A percentile compares a stretch with the other conserved stretches of the same genome.
Evolutionary conservation across 1,284 basidiomycete species (phyloP).

Genomic region (Cystobasidium sp.): DNA sequence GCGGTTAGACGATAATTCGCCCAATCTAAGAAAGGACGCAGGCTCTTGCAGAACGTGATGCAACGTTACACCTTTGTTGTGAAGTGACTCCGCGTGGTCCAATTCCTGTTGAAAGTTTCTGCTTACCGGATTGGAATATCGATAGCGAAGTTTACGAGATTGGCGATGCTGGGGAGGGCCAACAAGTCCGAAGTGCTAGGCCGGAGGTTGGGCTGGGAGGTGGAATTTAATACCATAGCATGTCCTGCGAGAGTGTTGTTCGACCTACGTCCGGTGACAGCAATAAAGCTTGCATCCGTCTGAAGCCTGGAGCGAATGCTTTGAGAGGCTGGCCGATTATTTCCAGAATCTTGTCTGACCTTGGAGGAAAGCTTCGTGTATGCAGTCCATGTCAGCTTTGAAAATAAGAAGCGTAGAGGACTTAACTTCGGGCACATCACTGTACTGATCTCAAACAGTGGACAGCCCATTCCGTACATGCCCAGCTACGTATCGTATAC

Average conservation of each 20-base stretch:
- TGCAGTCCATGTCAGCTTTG: conserved; percentile 23
- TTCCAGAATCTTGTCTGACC: conserved; percentile 22
- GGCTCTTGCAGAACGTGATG: conserved; percentile 14
- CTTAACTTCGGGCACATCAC: conserved; percentile 15
- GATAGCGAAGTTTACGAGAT: conserved; percentile 20
- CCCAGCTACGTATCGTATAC: conserved; percentile 19
- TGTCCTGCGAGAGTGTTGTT: not conserved
- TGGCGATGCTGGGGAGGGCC: not conserved
- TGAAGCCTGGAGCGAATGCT: conserved; percentile 17
- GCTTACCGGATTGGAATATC: conserved; percentile 15
- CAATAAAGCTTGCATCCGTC: conserved; percentile 12
- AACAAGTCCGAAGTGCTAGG: conserved; percentile 14
- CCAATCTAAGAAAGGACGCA: conserved; percentile 1
- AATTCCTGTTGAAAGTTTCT: conserved; percentile 15
- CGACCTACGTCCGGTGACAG: conserved; percentile 20
- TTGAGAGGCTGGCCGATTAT: conserved; percentile 14
- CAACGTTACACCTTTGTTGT: conserved; percentile 17
- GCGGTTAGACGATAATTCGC: conserved; percentile 17
- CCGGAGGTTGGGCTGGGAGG: not conserved
- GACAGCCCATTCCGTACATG: conserved; percentile 23
- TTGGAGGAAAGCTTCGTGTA: conserved; percentile 17
- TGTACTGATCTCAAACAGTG: conserved; percentile 23
- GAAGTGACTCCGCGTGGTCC: conserved; percentile 10
- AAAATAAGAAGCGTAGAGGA: conserved; percentile 12
- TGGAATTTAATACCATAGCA: conserved; percentile 5